Evolutionary conservation across 208 protist species (phyloP).

Genomic region (Plasmodiophora brassicae): DNA sequence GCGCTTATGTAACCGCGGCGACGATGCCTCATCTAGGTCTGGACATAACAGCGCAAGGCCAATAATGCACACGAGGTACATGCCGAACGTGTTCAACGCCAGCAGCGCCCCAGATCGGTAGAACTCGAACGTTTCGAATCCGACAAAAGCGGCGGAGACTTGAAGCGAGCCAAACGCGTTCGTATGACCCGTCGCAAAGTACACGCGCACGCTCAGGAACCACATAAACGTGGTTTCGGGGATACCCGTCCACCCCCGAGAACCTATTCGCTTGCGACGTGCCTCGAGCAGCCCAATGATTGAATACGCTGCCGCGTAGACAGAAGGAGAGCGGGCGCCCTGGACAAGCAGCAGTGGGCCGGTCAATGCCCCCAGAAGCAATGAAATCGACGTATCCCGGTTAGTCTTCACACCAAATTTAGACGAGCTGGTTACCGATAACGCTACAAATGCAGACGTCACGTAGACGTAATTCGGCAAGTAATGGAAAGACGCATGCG

Average conservation of each 20-base stretch:
- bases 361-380: background rate
- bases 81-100: conserved; percentile 2
- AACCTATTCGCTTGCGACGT: background rate
- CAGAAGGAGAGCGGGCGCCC: background rate
- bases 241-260: background rate
- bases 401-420: background rate
- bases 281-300: background rate
- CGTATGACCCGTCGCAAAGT: conserved; percentile 6
- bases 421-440: background rate
- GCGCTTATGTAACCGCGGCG: background rate
- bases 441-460: background rate
- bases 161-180: conserved; percentile 17
- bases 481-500: background rate
- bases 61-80: background rate
- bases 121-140: conserved; percentile 25
- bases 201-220: background rate
- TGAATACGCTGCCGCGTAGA: background rate
- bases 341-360: background rate
- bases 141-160: background rate
- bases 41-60: background rate
- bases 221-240: background rate
- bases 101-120: background rate
- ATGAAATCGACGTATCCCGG: background rate
- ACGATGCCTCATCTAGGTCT: background rate
- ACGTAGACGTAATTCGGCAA: background rate